phyloP scores from a whole-genome alignment of 495 filamentous ascomycete genomes.

The Diplogelasinospora grovesii region DNA sequence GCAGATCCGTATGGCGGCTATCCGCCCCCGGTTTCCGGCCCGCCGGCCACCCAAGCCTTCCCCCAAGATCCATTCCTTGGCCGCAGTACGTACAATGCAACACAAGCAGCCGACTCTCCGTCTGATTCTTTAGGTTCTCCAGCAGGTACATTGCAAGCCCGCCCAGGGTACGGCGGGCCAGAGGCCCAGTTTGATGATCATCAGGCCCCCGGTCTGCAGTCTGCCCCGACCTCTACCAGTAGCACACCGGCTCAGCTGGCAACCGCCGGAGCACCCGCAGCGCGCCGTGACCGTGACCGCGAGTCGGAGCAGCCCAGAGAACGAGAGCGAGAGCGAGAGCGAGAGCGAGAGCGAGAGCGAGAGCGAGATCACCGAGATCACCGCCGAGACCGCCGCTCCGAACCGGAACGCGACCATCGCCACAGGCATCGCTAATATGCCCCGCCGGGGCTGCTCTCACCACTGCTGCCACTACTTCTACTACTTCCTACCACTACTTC shows the following conservation, averaged over 20 bases:
- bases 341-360: no score
- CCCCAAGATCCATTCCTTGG: conserved; percentile 42
- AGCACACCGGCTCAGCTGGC: conserved; percentile 23
- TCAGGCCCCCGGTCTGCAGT: conserved; percentile 10
- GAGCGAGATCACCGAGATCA: conserved; percentile 17
- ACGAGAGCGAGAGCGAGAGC: conserved; percentile 19
- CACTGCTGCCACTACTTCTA: no score
- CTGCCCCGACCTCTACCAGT: conserved; percentile 16
- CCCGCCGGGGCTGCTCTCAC: no score
- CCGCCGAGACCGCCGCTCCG: conserved; percentile 15
- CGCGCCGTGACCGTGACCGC: conserved; percentile 35
- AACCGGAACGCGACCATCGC: conserved; percentile 24
- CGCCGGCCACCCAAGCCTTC: conserved; percentile 27
- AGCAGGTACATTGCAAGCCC: conserved; percentile 36
- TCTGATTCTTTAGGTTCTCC: conserved; percentile 50
- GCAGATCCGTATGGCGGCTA: conserved; percentile 26
- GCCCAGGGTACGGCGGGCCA: conserved; percentile 29
- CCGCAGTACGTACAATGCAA: conserved; percentile 39
- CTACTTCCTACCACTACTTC: no score
- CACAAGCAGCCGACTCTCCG: conserved; percentile 23
- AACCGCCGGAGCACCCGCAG: conserved; percentile 24
- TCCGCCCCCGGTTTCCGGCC: conserved; percentile 23
- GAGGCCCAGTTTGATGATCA: conserved; percentile 25
- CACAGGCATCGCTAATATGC: conserved; percentile 21
- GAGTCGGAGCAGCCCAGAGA: conserved; percentile 36